Evolutionary conservation across 768 basidiomycete species (phyloP), one percentile per base, ranked within the genome.

Genomic region (Termitomyces sp.): DNA sequence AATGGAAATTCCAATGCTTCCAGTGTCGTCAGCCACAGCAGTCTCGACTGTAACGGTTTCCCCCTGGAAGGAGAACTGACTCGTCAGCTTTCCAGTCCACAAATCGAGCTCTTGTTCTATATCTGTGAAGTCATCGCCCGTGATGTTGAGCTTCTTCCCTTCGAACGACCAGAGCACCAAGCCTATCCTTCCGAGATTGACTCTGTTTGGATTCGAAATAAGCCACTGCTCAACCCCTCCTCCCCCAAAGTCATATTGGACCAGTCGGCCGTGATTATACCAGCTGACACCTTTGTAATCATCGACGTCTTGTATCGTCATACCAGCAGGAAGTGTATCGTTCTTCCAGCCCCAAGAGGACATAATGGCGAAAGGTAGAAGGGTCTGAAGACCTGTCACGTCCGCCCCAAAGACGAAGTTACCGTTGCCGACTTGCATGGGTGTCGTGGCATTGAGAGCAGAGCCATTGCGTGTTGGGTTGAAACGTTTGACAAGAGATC

Each of bases 341-440:
- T 84, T 85, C 68, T 85, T 85, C 83, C 82, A 85, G 1, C 81
- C 83, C 85, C 85, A 85, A 15, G 79, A 79, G 9, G 84, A 81
- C 75, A 87, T 76, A 62, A 76, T 85, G 11, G 79, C 80, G 69
- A 77, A 85, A 6, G 83, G 83, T 38, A 75, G 74, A 71, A 85
- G 79, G 0, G 84, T 85, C 68, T 87, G 85, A 16, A 87, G 75
- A 12, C 83, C 82, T 1, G 84, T 84, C 22, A 85, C 70, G 68
- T 86, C 85, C 8, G 81, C 79, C 22, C 82, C 83, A 63, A 87
- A 86, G 18, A 83, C 84, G 62, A 87, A 85, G 69, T 84, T 81
- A 16, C 85, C 84, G 68, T 86, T 87, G 15, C 85, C 85, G 54
- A 85, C 75, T 69, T 85, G 85, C 76, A 85, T 79, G 6, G 84